Evolutionary conservation across 495 filamentous ascomycete species (phyloP), one percentile per base, ranked within the genome.

Genomic region (Pseudomonodictys pantanalensis): DNA sequence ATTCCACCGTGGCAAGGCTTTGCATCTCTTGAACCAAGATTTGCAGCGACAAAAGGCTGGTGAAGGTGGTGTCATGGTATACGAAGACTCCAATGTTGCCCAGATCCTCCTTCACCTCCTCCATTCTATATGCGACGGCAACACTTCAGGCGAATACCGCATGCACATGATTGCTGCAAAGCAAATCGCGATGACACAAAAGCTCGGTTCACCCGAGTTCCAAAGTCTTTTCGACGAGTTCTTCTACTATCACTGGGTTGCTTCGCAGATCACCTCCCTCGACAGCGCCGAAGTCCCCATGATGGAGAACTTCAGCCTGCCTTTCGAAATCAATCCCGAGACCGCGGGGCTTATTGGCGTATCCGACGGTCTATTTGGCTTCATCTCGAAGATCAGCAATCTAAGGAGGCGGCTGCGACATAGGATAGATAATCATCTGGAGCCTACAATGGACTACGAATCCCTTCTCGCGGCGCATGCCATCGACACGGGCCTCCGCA

Each of bases 161-260:
- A 77, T 86, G 44, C 91, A 96, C 69, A 86, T 96, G 62, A 77
- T 85, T 60, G 88, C 84, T 2, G 91, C 90, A 58, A 81, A 87
- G 57, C 81, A 79, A 48, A 78, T 95, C 46, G 79, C 93, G n/a
- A 67, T 75, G 28, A 76, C 74, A 3, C 84, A 73, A 60, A 81
- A 70, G 69, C 65, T 68, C 1, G 51, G 45, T 10, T 68, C 69
- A 41, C 56, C 58, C 10, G 70, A 72, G 38, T 72, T 72, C 44
- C 68, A 68, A 47, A 83, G 85, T 59, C 95, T 96, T 69, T 87
- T 96, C 62, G 81, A 89, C 71, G 91, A 95, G 71, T 95, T 95
- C 77, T 95, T 95, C 75, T 86, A 90, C 71, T 96, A 95, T 65
- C 89, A 95, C 73, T 88, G 91, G 62, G 84, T 89, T 55, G 87